Percentiles rank a stretch among this genome's conserved stretches.
These are phyloP conservation scores for Cladosporium sp. DNA, from an alignment of 2,329 filamentous ascomycete species.

Conservation along the genomic window DNA sequence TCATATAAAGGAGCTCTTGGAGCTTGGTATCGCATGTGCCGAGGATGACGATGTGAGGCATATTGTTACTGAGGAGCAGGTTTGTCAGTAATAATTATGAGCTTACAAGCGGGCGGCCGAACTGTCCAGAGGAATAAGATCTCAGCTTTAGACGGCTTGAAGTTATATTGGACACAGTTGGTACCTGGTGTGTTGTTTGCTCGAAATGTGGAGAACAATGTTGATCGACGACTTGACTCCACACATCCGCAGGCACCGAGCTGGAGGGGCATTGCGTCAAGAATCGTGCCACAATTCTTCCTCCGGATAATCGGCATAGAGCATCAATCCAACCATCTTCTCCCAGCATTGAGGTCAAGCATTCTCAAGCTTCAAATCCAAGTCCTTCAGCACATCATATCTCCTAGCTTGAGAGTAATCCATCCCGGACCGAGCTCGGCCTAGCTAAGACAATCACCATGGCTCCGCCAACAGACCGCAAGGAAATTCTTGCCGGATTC, in stretches of 20 bases:
- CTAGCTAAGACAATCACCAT: conserved; percentile 32
- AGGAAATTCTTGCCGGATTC: conserved; percentile 51
- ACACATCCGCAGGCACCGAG: not conserved
- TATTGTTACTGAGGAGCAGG: conserved; percentile 6
- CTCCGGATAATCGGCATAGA: too few relatives aligned
- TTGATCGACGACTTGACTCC: not conserved
- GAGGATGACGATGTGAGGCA: conserved; percentile 46
- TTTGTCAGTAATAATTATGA: not conserved
- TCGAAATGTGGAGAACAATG: conserved; percentile 2
- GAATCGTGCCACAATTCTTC: not conserved
- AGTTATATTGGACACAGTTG: not conserved
- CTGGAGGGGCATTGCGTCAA: conserved; percentile 3
- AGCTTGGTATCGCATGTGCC: conserved; percentile 63
- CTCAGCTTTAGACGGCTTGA: too few relatives aligned
- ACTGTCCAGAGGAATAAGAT: too few relatives aligned
- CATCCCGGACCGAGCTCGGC: too few relatives aligned
- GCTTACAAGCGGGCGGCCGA: too few relatives aligned
- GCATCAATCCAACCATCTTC: too few relatives aligned
- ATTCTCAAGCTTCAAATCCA: too few relatives aligned
- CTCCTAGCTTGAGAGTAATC: too few relatives aligned
- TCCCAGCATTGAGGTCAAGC: too few relatives aligned
- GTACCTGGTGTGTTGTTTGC: not conserved
- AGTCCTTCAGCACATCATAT: too few relatives aligned
- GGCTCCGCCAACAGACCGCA: conserved; percentile 52
- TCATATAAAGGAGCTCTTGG: conserved; percentile 51